Evolutionary conservation across 2,329 filamentous ascomycete genomes (phyloP).

Genomic region (Alternaria metachromatica): DNA sequence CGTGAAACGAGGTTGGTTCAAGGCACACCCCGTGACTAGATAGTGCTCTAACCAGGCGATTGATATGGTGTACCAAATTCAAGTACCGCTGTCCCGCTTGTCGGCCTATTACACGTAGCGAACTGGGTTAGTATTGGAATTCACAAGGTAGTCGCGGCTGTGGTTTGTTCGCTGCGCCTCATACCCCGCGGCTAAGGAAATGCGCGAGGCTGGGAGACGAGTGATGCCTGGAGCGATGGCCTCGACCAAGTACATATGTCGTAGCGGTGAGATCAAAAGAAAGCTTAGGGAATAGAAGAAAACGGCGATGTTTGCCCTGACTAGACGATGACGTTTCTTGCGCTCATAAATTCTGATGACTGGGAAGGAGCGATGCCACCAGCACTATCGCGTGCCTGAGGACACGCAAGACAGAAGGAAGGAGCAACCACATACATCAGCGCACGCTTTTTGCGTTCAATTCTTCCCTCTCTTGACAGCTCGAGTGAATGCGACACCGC

Average conservation of each 20-base stretch:
- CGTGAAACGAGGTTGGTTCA: not conserved
- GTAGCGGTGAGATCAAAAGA: not conserved
- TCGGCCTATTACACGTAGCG: constrained; percentile 28
- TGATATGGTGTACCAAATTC: constrained; percentile 20
- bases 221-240: constrained; percentile 30
- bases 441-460: constrained; percentile 28
- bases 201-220: constrained; percentile 33
- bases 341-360: constrained; percentile 11
- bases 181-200: constrained; percentile 8
- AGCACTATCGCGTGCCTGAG: constrained; percentile 27
- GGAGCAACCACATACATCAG: constrained; percentile 45
- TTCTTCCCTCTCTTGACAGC: constrained; percentile 16
- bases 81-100: constrained; percentile 24
- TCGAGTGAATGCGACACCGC: constrained; percentile 29
- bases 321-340: constrained; percentile 1
- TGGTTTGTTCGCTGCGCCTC: constrained; percentile 32
- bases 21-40: constrained; percentile 7
- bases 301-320: not conserved
- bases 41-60: constrained; percentile 26
- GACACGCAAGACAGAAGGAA: constrained; percentile 25
- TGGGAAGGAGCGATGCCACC: constrained; percentile 14
- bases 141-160: constrained; percentile 9
- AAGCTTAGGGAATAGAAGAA: not conserved
- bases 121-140: constrained; percentile 24
- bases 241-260: constrained; percentile 1